A percentile compares a stretch with the other conserved stretches of the same genome.
These are phyloP conservation scores for Pseudopithomyces maydicus DNA, from an alignment of 2,329 filamentous ascomycete species.

Conservation along the genomic window DNA sequence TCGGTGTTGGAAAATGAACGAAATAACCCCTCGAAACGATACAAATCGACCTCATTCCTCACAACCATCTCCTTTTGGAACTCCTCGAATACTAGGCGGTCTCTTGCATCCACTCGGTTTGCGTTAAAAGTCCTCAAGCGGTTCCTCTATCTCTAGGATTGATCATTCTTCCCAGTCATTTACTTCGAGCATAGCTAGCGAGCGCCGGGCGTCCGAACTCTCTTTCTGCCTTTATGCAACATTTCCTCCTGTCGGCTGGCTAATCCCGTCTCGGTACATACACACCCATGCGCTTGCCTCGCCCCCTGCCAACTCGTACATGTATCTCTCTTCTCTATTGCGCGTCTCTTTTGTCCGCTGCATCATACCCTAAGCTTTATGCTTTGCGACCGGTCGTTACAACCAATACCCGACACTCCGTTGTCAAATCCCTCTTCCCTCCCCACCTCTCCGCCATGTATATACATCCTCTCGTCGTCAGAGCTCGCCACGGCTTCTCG, in stretches of 20 bases:
- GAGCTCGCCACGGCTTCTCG: not conserved
- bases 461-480: slow-evolving; percentile 5
- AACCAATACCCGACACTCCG: slow-evolving; percentile 39
- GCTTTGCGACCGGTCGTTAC: slow-evolving; percentile 41
- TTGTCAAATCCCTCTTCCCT: slow-evolving; percentile 12
- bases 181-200: slow-evolving; percentile 20
- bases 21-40: slow-evolving; percentile 5
- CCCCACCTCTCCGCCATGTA: slow-evolving; percentile 7
- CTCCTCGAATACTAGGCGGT: slow-evolving; percentile 9
- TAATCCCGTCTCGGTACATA: slow-evolving; percentile 5
- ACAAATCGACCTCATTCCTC: not conserved
- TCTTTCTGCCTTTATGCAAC: slow-evolving; percentile 11
- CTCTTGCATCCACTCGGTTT: slow-evolving; percentile 15
- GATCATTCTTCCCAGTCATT: slow-evolving; percentile 9
- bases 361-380: slow-evolving; percentile 18
- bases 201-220: slow-evolving; percentile 21
- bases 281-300: slow-evolving; percentile 5
- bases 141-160: not conserved
- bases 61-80: slow-evolving; percentile 6
- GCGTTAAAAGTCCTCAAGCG: slow-evolving; percentile 17
- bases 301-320: not conserved
- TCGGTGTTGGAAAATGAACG: slow-evolving; percentile 55
- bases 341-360: slow-evolving; percentile 15
- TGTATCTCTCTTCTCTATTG: slow-evolving; percentile 11
- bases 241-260: slow-evolving; percentile 13